phyloP scores from a whole-genome alignment of 768 basidiomycete species.

The Botryobasidium botryosum region DNA sequence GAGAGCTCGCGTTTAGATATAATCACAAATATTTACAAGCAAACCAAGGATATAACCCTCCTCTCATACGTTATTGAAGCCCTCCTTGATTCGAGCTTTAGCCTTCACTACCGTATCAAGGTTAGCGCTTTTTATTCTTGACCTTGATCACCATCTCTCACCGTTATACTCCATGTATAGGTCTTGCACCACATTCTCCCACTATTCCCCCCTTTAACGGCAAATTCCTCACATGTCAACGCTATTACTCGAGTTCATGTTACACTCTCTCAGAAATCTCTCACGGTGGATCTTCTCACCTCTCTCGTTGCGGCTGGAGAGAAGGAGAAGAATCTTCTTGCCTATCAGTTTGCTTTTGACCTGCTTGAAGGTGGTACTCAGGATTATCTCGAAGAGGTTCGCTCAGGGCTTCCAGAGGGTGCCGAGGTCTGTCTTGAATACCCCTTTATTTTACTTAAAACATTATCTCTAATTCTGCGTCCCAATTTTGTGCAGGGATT shows the following conservation, averaged over 20 bases:
- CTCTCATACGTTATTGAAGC: slow-evolving; percentile 87
- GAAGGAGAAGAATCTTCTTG: slow-evolving; percentile 42
- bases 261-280: slow-evolving; percentile 64
- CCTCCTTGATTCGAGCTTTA: slow-evolving; percentile 77
- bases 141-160: background rate
- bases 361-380: slow-evolving; percentile 86
- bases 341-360: slow-evolving; percentile 94
- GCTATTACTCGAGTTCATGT: slow-evolving; percentile 79
- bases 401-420: slow-evolving; percentile 42
- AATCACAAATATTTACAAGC: slow-evolving; percentile 56
- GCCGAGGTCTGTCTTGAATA: slow-evolving; percentile 24
- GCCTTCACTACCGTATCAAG: slow-evolving; percentile 68
- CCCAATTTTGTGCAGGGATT: too few species aligned
- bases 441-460: slow-evolving; percentile 1
- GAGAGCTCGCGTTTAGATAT: slow-evolving; percentile 82
- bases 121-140: slow-evolving; percentile 21
- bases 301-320: slow-evolving; percentile 43
- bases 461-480: too few species aligned
- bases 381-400: slow-evolving; percentile 72
- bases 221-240: slow-evolving; percentile 58
- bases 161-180: slow-evolving; percentile 14
- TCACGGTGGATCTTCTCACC: slow-evolving; percentile 56
- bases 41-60: slow-evolving; percentile 57
- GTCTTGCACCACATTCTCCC: slow-evolving; percentile 36
- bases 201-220: slow-evolving; percentile 65